These are phyloP conservation scores for Phlyctochytrium planicorne DNA, from an alignment of 192 early-diverging fungal species.

Conservation along the genomic window DNA sequence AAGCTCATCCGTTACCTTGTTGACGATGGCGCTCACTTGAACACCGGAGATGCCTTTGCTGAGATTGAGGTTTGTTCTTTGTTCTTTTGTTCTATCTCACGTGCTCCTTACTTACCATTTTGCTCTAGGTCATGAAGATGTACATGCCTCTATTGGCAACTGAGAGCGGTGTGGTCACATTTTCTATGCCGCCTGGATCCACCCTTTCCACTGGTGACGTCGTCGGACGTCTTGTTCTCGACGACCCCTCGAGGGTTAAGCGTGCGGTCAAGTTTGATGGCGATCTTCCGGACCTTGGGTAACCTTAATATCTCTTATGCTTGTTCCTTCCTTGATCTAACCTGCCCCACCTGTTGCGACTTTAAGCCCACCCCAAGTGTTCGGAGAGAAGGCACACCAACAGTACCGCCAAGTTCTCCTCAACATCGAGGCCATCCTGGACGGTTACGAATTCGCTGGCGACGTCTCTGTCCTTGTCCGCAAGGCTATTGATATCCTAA, in stretches of 20 bases:
- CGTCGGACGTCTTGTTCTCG: slow-evolving; percentile 87
- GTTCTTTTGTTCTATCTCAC: slow-evolving; percentile 38
- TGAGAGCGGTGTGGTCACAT: slow-evolving; percentile 87
- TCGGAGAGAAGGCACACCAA: slow-evolving; percentile 89
- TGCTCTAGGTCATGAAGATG: slow-evolving; percentile 99
- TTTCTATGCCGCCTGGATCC: slow-evolving; percentile 84
- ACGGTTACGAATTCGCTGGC: slow-evolving; percentile 84
- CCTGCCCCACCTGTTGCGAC: slow-evolving; percentile 2
- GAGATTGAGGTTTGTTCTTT: too few relatives aligned
- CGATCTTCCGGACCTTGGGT: slow-evolving; percentile 44
- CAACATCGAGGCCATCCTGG: slow-evolving; percentile 72
- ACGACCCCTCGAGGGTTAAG: slow-evolving; percentile 90
- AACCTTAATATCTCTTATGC: slow-evolving; percentile 3
- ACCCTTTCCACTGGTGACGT: slow-evolving; percentile 88
- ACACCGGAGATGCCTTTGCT: slow-evolving; percentile 86
- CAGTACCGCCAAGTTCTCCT: slow-evolving; percentile 62
- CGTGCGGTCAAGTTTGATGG: slow-evolving; percentile 76
- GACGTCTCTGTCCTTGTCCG: slow-evolving; percentile 69
- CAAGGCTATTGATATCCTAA: slow-evolving; percentile 71
- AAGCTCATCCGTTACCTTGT: slow-evolving; percentile 93
- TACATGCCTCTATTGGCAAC: slow-evolving; percentile 95
- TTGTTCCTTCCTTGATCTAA: not conserved
- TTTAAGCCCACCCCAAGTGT: slow-evolving; percentile 72
- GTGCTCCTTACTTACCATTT: not conserved
- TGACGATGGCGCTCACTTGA: slow-evolving; percentile 91